Conservation (phyloP, 495 filamentous ascomycete genomes). For the Penicillium waksmanii region DNA sequence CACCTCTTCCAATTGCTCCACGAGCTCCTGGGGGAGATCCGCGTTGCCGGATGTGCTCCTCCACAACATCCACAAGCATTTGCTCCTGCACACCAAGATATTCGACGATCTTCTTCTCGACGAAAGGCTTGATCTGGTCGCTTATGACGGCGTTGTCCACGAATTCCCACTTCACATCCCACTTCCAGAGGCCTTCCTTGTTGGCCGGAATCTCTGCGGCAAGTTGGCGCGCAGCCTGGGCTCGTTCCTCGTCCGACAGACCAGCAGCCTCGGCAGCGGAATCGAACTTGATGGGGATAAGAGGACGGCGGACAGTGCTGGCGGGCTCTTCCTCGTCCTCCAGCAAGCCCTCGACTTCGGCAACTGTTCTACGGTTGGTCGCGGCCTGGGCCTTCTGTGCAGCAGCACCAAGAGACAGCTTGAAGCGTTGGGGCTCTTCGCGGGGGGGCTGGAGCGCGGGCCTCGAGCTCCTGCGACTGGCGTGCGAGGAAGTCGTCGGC, state of each 20-base stretch:
- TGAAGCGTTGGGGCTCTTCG: constrained; percentile 88
- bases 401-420: constrained; percentile 87
- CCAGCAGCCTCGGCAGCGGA: constrained; percentile 66
- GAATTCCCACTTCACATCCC: constrained; percentile 92
- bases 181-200: constrained; percentile 86
- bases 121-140: constrained; percentile 90
- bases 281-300: constrained; percentile 93
- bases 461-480: constrained; percentile 82
- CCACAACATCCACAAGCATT: constrained; percentile 89
- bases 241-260: constrained; percentile 82
- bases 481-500: constrained; percentile 92
- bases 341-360: constrained; percentile 90
- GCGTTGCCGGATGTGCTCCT: constrained; percentile 81
- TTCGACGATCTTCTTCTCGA: constrained; percentile 97
- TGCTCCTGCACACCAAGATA: constrained; percentile 96
- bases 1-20: constrained; percentile 82
- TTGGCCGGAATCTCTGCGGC: constrained; percentile 89
- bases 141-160: constrained; percentile 81
- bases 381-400: constrained; percentile 79
- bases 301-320: constrained; percentile 70
- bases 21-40: constrained; percentile 75
- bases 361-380: constrained; percentile 76
- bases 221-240: constrained; percentile 75
- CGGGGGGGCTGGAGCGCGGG: constrained; percentile 58
- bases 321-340: constrained; percentile 92